A percentile compares a stretch with the other conserved stretches of the same genome.
Conservation (phyloP, 2,329 filamentous ascomycete genomes). For the Ascochyta rabiei region DNA sequence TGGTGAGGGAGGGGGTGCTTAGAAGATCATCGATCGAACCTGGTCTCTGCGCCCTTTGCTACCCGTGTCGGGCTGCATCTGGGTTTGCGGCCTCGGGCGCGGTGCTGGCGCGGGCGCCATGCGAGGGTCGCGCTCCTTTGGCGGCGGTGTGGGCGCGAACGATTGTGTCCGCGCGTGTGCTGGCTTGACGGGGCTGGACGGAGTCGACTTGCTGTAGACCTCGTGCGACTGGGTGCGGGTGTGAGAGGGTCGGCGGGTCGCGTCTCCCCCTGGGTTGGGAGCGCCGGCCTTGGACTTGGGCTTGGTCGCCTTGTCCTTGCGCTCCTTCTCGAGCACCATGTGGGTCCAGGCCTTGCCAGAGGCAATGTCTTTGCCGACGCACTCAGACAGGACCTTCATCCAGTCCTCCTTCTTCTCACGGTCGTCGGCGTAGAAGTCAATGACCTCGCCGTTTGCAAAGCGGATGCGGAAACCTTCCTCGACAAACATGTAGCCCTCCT, state of each 20-base stretch:
- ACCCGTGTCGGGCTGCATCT: conserved; percentile 21
- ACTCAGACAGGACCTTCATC: conserved; percentile 86
- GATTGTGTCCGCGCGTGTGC: conserved; percentile 42
- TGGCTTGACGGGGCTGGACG: conserved; percentile 39
- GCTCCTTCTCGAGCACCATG: conserved; percentile 60
- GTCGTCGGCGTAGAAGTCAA: conserved; percentile 97
- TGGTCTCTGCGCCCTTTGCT: conserved; percentile 43
- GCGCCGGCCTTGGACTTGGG: conserved; percentile 28
- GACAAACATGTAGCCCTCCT: conserved; percentile 99
- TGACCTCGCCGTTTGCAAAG: conserved; percentile 97
- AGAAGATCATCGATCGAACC: conserved; percentile 52
- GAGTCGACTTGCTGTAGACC: conserved; percentile 31
- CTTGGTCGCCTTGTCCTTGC: conserved; percentile 35
- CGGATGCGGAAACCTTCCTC: conserved; percentile 98
- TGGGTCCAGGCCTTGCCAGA: conserved; percentile 65
- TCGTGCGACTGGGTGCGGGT: conserved; percentile 43
- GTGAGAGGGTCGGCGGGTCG: conserved; percentile 28
- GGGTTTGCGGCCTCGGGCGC: conserved; percentile 40
- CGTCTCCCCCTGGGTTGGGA: conserved; percentile 22
- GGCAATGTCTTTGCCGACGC: conserved; percentile 62
- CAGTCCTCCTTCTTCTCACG: conserved; percentile 87
- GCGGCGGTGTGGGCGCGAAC: conserved; percentile 38
- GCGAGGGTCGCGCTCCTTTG: conserved; percentile 38
- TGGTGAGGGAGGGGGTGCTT: too few species aligned
- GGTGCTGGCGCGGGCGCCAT: conserved; percentile 36